These are phyloP conservation scores for Cytidiella melzeri DNA, from an alignment of 768 basidiomycete genomes.

Conservation along the genomic window DNA sequence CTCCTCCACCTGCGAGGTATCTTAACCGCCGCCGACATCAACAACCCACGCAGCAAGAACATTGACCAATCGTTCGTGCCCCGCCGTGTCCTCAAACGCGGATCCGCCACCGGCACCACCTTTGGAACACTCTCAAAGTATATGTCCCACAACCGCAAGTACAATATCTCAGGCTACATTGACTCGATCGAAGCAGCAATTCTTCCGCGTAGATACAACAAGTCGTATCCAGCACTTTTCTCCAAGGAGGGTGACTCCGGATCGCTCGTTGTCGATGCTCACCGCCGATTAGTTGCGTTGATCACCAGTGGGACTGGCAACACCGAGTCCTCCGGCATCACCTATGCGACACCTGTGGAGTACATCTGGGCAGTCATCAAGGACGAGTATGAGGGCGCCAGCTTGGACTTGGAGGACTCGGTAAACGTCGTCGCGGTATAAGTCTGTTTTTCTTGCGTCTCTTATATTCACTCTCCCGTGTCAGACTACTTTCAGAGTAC, in stretches of 20 bases:
- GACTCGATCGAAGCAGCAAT: constrained; percentile 20
- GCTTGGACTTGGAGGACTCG: constrained; percentile 24
- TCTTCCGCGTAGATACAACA: too few relatives aligned
- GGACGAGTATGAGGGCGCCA: constrained; percentile 10
- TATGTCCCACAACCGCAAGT: constrained; percentile 15
- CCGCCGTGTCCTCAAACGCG: constrained; percentile 21
- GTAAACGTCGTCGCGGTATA: too few relatives aligned
- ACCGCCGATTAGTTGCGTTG: constrained; percentile 21
- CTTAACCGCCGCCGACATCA: constrained; percentile 19
- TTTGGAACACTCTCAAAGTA: constrained; percentile 16
- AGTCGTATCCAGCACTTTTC: too few relatives aligned
- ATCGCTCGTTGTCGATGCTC: constrained; percentile 13
- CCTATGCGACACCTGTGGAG: constrained; percentile 24
- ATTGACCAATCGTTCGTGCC: constrained; percentile 18
- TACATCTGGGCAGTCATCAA: constrained; percentile 12
- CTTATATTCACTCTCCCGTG: too few relatives aligned
- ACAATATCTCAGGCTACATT: constrained; percentile 11
- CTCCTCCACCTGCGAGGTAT: constrained; percentile 18
- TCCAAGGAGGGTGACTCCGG: constrained; percentile 19
- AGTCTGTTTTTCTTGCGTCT: too few relatives aligned
- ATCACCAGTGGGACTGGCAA: constrained; percentile 24
- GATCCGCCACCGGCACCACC: constrained; percentile 18
- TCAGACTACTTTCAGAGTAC: too few relatives aligned
- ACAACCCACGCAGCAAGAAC: constrained; percentile 17
- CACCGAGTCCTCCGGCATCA: constrained; percentile 12